A percentile compares a stretch with the other conserved stretches of the same genome.
Conservation (phyloP, 805 yeast genomes). For the Wickerhamomyces kurtzmanii region DNA sequence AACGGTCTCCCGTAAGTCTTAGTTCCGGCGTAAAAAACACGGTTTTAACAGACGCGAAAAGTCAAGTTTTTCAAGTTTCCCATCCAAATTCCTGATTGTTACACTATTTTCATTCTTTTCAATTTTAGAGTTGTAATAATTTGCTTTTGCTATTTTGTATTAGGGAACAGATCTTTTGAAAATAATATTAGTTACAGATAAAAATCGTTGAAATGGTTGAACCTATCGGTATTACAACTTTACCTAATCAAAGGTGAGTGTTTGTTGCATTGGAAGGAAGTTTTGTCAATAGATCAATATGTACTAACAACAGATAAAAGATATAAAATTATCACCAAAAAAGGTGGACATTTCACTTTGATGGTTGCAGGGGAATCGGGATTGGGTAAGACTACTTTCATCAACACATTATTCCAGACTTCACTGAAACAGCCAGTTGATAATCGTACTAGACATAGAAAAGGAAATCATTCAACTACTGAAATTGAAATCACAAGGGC, state of each 20-base stretch:
- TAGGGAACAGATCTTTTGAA: no score
- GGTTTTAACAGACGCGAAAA: no score
- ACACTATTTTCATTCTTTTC: no score
- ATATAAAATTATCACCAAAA: conserved; percentile 65
- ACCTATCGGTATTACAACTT: conserved; percentile 62
- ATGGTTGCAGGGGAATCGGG: conserved; percentile 93
- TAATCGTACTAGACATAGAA: conserved; percentile 33
- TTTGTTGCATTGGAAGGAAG: no score
- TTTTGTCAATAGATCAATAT: conserved; percentile 3
- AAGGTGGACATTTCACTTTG: conserved; percentile 68
- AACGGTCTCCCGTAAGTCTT: no score
- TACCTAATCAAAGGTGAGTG: conserved; percentile 64
- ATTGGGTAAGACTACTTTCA: conserved; percentile 84
- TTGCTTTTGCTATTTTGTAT: no score
- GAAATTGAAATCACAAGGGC: conserved; percentile 75
- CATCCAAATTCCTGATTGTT: no score
- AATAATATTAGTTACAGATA: no score
- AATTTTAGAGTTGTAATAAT: no score
- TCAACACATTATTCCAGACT: conserved; percentile 78
- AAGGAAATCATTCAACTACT: conserved; percentile 59
- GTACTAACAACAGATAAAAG: conserved; percentile 26
- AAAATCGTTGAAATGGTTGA: no score
- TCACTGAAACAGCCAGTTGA: conserved; percentile 45
- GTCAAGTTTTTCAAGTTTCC: no score
- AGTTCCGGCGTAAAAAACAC: no score